These are phyloP conservation scores for Didymella exigua DNA, from an alignment of 2,329 filamentous ascomycete genomes.

Conservation along the genomic window DNA sequence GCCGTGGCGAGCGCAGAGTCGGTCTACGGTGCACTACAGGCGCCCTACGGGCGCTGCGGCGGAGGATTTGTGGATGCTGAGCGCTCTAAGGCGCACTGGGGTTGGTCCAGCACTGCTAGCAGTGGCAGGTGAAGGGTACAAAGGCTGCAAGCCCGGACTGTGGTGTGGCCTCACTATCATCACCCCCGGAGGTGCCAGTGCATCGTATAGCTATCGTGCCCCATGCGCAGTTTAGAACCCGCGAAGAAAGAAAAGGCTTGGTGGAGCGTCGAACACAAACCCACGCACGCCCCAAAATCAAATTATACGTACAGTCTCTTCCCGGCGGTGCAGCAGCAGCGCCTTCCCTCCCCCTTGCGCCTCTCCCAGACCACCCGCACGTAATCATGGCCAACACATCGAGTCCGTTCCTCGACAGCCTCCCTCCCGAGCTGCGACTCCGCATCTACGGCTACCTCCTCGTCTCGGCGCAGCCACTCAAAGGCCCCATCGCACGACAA, in stretches of 20 bases:
- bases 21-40: not conserved
- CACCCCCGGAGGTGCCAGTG: not conserved
- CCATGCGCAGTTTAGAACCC: constrained; percentile 12
- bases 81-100: not conserved
- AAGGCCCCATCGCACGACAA: constrained; percentile 27
- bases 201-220: not conserved
- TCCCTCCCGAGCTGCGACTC: constrained; percentile 41
- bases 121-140: constrained; percentile 1
- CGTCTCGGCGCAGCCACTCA: constrained; percentile 24
- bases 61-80: constrained; percentile 8
- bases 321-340: constrained; percentile 6
- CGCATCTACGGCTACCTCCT: constrained; percentile 40
- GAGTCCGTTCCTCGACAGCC: constrained; percentile 23
- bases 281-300: constrained; percentile 1
- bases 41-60: not conserved
- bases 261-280: constrained; percentile 13
- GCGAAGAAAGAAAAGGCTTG: constrained; percentile 19
- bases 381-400: not conserved
- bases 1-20: constrained; percentile 3
- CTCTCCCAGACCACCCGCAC: not conserved
- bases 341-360: constrained; percentile 1
- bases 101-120: not conserved
- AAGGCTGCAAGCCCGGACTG: not conserved
- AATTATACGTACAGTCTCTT: constrained; percentile 10
- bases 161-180: constrained; percentile 1